These are phyloP conservation scores for Nigrospora osmanthi DNA, from an alignment of 2,329 filamentous ascomycete species.

Conservation along the genomic window DNA sequence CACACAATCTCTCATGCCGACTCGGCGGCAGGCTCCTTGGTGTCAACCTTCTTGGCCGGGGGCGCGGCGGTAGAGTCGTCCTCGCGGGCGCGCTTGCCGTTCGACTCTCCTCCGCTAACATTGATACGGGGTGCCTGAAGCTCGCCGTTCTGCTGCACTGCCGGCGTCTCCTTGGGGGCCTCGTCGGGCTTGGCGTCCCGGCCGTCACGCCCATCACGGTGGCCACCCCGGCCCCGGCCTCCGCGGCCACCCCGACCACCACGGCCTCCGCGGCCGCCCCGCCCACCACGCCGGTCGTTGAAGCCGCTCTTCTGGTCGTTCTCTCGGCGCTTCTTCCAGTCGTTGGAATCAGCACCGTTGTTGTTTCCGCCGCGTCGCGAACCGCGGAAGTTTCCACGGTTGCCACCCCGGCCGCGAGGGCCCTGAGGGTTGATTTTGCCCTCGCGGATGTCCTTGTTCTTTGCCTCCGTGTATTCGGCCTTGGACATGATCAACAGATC, in stretches of 20 bases:
- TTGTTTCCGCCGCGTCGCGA: slow-evolving; percentile 27
- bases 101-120: slow-evolving; percentile 33
- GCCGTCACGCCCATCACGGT: slow-evolving; percentile 24
- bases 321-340: slow-evolving; percentile 59
- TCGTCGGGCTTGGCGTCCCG: slow-evolving; percentile 23
- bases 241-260: slow-evolving; percentile 34
- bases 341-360: slow-evolving; percentile 37
- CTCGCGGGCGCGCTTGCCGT: slow-evolving; percentile 47
- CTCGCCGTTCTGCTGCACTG: slow-evolving; percentile 17
- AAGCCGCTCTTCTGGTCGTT: slow-evolving; percentile 55
- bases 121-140: slow-evolving; percentile 35
- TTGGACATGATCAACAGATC: slow-evolving; percentile 81
- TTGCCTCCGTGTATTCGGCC: slow-evolving; percentile 76
- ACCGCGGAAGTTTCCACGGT: slow-evolving; percentile 27
- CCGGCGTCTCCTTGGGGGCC: slow-evolving; percentile 5
- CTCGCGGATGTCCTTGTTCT: slow-evolving; percentile 62
- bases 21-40: slow-evolving; percentile 29
- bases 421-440: slow-evolving; percentile 58
- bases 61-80: slow-evolving; percentile 35
- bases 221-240: slow-evolving; percentile 30
- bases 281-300: slow-evolving; percentile 36
- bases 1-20: slow-evolving; percentile 7
- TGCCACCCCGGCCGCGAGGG: slow-evolving; percentile 21
- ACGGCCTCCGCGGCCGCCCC: slow-evolving; percentile 24
- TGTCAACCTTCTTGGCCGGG: slow-evolving; percentile 55